phyloP scores from a whole-genome alignment of 208 protist genomes.

The Naegleria fowleri region DNA sequence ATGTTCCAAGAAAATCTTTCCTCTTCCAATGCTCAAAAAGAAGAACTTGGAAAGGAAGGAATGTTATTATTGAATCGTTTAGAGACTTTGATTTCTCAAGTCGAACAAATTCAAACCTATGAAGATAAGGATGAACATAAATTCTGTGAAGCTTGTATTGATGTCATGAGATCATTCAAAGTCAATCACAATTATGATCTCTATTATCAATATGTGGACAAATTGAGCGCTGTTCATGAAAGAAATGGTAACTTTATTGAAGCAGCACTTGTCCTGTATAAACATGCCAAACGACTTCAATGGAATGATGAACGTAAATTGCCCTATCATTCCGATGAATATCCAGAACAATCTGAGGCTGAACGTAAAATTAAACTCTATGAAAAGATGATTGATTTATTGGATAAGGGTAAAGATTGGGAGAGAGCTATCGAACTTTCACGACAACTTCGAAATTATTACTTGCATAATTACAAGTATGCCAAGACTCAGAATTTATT shows the following conservation, averaged over 20 bases:
- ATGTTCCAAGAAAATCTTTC: background rate
- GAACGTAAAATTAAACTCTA: background rate
- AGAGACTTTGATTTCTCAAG: background rate
- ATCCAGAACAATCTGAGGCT: background rate
- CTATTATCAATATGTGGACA: conserved; percentile 22
- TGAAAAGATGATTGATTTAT: conserved; percentile 19
- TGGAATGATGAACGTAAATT: background rate
- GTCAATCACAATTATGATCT: background rate
- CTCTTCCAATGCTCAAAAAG: background rate
- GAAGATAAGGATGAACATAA: conserved; percentile 13
- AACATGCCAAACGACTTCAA: background rate
- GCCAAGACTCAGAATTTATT: background rate
- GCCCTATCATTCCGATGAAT: background rate
- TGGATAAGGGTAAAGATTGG: conserved; percentile 29
- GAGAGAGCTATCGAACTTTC: conserved; percentile 11
- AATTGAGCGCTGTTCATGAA: background rate
- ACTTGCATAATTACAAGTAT: conserved; percentile 2
- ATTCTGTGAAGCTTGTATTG: background rate
- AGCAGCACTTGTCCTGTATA: background rate
- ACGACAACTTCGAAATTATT: background rate
- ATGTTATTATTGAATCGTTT: background rate
- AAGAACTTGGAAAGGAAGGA: background rate
- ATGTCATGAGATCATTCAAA: conserved; percentile 18
- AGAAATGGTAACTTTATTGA: conserved; percentile 21
- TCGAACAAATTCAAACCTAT: conserved; percentile 16